A percentile compares a stretch with the other conserved stretches of the same genome.
These are phyloP conservation scores for Deakozyma indianensis DNA, from an alignment of 805 yeast species.

Conservation along the genomic window DNA sequence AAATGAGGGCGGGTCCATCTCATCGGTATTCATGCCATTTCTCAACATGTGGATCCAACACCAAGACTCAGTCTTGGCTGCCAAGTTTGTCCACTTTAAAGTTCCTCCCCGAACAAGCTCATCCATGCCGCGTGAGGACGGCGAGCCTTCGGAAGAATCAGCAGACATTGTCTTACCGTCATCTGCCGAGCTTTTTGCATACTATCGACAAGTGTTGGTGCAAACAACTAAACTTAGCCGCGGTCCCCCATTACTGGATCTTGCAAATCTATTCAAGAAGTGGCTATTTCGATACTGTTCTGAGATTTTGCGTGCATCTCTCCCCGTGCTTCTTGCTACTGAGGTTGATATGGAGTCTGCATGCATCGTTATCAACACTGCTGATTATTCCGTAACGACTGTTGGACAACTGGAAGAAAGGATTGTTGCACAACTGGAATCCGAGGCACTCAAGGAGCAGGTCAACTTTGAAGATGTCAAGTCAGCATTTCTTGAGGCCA, in stretches of 20 bases:
- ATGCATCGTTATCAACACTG: slow-evolving; percentile 68
- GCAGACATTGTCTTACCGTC: slow-evolving; percentile 56
- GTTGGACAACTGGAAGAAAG: slow-evolving; percentile 62
- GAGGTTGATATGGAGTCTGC: slow-evolving; percentile 50
- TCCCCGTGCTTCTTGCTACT: slow-evolving; percentile 32
- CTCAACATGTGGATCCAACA: slow-evolving; percentile 73
- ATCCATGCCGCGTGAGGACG: slow-evolving; percentile 33
- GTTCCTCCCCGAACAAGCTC: slow-evolving; percentile 24
- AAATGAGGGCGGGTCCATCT: slow-evolving; percentile 31
- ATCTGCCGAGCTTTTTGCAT: slow-evolving; percentile 73
- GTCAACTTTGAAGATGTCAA: slow-evolving; percentile 39
- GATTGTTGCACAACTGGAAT: slow-evolving; percentile 6
- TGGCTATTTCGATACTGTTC: slow-evolving; percentile 48
- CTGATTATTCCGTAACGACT: slow-evolving; percentile 76
- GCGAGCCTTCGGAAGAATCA: slow-evolving; percentile 23
- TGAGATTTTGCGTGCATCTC: slow-evolving; percentile 33
- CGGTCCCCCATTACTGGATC: slow-evolving; percentile 28
- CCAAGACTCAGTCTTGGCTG: slow-evolving; percentile 52
- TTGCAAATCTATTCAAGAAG: slow-evolving; percentile 47
- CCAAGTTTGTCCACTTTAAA: slow-evolving; percentile 51
- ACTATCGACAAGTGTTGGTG: slow-evolving; percentile 55
- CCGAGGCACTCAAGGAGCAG: slow-evolving; percentile 27
- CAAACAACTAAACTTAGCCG: slow-evolving; percentile 51
- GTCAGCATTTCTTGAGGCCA: slow-evolving; percentile 40
- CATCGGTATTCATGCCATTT: slow-evolving; percentile 71